These are phyloP conservation scores for Eutypa lata DNA, from an alignment of 2,329 filamentous ascomycete genomes.

Conservation along the genomic window DNA sequence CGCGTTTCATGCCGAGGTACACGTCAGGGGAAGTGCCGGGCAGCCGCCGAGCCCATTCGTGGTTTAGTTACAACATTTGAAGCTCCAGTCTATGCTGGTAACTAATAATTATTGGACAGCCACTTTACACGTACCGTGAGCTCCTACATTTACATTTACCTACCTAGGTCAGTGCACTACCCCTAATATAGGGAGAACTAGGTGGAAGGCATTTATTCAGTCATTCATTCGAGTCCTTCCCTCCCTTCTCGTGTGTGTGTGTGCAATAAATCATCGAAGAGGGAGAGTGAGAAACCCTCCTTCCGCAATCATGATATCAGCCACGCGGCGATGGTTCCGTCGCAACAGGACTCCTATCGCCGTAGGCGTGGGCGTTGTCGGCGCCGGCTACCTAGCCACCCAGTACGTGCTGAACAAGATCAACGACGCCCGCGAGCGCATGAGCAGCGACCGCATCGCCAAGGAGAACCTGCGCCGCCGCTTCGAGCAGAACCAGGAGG, in stretches of 20 bases:
- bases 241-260: too few relatives aligned
- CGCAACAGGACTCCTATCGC: constrained; percentile 89
- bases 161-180: too few relatives aligned
- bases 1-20: not conserved
- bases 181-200: too few relatives aligned
- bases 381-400: constrained; percentile 85
- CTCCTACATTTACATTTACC: too few relatives aligned
- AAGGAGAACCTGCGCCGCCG: constrained; percentile 94
- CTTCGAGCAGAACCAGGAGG: constrained; percentile 98
- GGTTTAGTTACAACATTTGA: not conserved
- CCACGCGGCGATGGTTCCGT: constrained; percentile 85
- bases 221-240: too few relatives aligned
- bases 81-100: not conserved
- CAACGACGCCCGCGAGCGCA: constrained; percentile 88
- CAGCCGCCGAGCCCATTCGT: not conserved
- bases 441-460: constrained; percentile 92
- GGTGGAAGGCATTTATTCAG: too few relatives aligned
- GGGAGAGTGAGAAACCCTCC: not conserved
- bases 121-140: too few relatives aligned
- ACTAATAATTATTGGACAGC: too few relatives aligned
- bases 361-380: constrained; percentile 81
- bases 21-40: not conserved
- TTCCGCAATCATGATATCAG: constrained; percentile 51
- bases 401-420: constrained; percentile 93
- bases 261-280: not conserved